A percentile compares a stretch with the other conserved stretches of the same genome.
Conservation (phyloP, 352 stramenopile species). For the Phytophthora crassamura region DNA sequence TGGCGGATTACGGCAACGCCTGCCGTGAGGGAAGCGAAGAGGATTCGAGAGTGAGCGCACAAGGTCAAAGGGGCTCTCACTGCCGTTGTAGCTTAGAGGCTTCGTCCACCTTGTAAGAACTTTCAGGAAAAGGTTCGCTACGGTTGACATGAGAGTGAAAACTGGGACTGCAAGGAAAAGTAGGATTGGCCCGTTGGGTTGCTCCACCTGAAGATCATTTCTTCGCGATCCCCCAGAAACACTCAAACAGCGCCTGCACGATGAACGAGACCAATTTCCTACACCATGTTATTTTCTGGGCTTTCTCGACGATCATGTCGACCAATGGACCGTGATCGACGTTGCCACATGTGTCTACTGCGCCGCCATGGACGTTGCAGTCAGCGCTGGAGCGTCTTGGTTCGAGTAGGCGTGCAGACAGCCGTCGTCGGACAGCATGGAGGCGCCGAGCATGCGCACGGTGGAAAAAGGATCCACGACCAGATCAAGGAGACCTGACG, state of each 20-base stretch:
- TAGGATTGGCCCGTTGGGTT: not conserved
- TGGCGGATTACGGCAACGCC: not conserved
- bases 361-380: too few relatives aligned
- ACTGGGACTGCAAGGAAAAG: slow-evolving; percentile 1
- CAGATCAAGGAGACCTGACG: slow-evolving; percentile 56
- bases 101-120: too few relatives aligned
- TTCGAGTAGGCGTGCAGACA: slow-evolving; percentile 62
- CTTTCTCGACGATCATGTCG: too few relatives aligned
- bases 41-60: not conserved
- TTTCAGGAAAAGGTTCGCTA: not conserved
- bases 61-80: too few relatives aligned
- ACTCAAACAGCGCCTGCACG: not conserved
- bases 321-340: too few relatives aligned
- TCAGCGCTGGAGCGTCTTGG: not conserved
- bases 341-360: too few relatives aligned
- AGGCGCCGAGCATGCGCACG: slow-evolving; percentile 59
- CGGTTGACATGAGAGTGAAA: not conserved
- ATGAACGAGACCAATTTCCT: too few relatives aligned
- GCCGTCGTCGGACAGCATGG: slow-evolving; percentile 57
- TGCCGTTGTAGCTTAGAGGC: too few relatives aligned
- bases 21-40: not conserved
- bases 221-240: not conserved
- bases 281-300: too few relatives aligned
- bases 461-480: slow-evolving; percentile 63
- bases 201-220: not conserved